phyloP scores from a whole-genome alignment of 2,329 filamentous ascomycete genomes.

The Sarocladium strictum region DNA sequence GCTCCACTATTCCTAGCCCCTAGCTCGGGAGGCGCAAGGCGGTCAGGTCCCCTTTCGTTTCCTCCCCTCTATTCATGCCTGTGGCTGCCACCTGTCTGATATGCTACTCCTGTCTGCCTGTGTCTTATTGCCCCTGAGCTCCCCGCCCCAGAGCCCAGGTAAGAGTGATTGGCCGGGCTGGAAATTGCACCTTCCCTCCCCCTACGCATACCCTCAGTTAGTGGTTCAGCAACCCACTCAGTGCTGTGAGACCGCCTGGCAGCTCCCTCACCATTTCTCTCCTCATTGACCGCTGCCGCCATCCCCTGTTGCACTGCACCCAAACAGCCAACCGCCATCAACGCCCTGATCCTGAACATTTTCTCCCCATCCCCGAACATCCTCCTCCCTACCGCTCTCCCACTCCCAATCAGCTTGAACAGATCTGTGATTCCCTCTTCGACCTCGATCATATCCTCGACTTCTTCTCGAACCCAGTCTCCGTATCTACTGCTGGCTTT shows the following conservation, averaged over 20 bases:
- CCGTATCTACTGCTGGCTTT: neutral
- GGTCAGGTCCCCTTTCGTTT: conserved; percentile 6
- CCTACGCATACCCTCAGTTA: too few relatives aligned
- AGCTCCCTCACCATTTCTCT: conserved; percentile 3
- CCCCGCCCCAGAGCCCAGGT: neutral
- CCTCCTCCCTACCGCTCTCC: conserved; percentile 7
- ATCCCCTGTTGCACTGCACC: conserved; percentile 3
- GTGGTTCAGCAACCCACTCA: too few relatives aligned
- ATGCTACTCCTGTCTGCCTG: too few relatives aligned
- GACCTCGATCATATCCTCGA: conserved; percentile 1
- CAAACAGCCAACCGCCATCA: conserved; percentile 6
- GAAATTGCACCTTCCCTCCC: conserved; percentile 2
- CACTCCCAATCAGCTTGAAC: conserved; percentile 1
- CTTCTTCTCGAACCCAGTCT: neutral
- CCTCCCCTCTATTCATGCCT: too few relatives aligned
- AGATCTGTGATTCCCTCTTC: neutral
- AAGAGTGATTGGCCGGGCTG: conserved; percentile 7
- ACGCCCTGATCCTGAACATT: conserved; percentile 9
- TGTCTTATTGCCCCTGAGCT: conserved; percentile 6
- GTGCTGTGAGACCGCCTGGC: neutral
- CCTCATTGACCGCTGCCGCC: neutral
- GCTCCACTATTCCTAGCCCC: conserved; percentile 4
- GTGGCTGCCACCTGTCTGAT: neutral
- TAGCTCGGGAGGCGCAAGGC: neutral
- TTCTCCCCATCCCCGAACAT: conserved; percentile 1